A percentile compares a stretch with the other conserved stretches of the same genome.
Conservation (phyloP, 257 asterid species). For the Fraxinus americana region DNA sequence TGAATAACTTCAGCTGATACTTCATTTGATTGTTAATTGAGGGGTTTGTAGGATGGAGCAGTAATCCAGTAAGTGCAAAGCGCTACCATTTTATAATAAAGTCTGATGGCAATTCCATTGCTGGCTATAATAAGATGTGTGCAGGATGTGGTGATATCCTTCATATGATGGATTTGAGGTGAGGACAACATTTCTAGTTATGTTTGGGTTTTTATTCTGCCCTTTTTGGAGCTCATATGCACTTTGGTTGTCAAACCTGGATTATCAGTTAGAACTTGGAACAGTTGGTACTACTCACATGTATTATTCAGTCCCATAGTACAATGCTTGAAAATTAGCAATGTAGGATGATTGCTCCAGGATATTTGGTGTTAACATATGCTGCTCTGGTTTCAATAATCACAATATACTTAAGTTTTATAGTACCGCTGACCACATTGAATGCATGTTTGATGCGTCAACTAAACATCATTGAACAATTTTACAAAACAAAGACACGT, state of each 20-base stretch:
- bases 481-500: not conserved
- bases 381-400: not conserved
- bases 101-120: conserved; percentile 84
- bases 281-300: not conserved
- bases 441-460: not conserved
- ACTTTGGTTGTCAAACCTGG: not conserved
- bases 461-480: not conserved
- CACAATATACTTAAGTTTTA: not conserved
- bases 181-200: conserved; percentile 10
- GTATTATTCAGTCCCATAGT: not conserved
- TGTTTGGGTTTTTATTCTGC: not conserved
- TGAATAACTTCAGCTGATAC: not conserved
- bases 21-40: not conserved
- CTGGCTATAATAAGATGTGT: conserved; percentile 73
- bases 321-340: not conserved
- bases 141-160: conserved; percentile 75
- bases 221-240: not conserved
- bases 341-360: not conserved
- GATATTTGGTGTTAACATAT: not conserved
- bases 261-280: not conserved
- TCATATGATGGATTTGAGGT: conserved; percentile 79
- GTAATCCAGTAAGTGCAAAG: conserved; percentile 88
- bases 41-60: conserved; percentile 75
- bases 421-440: not conserved
- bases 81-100: conserved; percentile 90